A percentile compares a stretch with the other conserved stretches of the same genome.
Conservation (phyloP, 345 rosid genomes). For the Boechera retrofracta region DNA sequence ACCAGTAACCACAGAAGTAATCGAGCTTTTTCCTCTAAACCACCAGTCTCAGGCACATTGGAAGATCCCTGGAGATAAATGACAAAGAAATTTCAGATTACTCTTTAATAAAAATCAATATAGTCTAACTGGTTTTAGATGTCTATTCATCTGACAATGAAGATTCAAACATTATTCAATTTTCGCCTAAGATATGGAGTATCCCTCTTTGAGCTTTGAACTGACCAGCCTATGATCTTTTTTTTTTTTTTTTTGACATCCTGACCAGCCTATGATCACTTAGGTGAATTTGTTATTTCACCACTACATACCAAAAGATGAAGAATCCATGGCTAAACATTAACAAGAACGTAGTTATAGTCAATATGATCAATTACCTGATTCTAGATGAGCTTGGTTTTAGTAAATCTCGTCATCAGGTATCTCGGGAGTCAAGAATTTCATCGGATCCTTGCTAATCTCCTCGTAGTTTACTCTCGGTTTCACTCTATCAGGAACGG, state of each 20-base stretch:
- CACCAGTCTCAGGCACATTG: slow-evolving; percentile 22
- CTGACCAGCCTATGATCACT: too few relatives aligned
- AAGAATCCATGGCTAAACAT: slow-evolving; percentile 16
- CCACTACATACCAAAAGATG: slow-evolving; percentile 6
- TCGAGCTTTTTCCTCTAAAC: slow-evolving; percentile 31
- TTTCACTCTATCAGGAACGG: slow-evolving; percentile 79
- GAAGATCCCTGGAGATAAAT: slow-evolving; percentile 32
- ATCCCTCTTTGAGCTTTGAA: too few relatives aligned
- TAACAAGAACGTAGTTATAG: slow-evolving; percentile 9
- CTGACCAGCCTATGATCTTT: too few relatives aligned
- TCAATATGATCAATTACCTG: slow-evolving; percentile 47
- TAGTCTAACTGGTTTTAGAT: not conserved
- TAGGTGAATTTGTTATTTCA: not conserved
- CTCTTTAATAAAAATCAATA: not conserved
- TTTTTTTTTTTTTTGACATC: too few relatives aligned
- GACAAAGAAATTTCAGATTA: slow-evolving; percentile 3
- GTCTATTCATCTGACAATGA: slow-evolving; percentile 1
- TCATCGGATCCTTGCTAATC: slow-evolving; percentile 73
- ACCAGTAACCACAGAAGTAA: slow-evolving; percentile 14
- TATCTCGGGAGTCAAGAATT: slow-evolving; percentile 83
- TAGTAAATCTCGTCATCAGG: slow-evolving; percentile 94
- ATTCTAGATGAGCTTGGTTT: slow-evolving; percentile 25
- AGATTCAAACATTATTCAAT: not conserved
- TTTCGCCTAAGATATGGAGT: too few relatives aligned
- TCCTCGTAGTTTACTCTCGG: slow-evolving; percentile 62